Evolutionary conservation across 2,329 filamentous ascomycete genomes (phyloP).

Genomic region (Apiospora phragmitis): DNA sequence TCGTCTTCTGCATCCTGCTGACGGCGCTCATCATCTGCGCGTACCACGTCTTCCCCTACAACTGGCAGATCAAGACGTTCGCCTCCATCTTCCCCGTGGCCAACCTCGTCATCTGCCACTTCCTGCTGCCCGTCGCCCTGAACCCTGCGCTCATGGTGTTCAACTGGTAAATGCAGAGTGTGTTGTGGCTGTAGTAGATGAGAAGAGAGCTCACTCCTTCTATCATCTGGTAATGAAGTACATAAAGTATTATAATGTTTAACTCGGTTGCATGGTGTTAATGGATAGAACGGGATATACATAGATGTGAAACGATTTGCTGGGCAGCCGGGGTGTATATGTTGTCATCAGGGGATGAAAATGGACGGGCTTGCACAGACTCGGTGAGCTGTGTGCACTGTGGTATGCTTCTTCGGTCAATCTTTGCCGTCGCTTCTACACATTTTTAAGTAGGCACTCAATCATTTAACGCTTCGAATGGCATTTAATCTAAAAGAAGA

Average conservation of each 20-base stretch:
- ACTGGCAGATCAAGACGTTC: slow-evolving; percentile 58
- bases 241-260: slow-evolving; percentile 7
- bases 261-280: slow-evolving; percentile 1
- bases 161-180: slow-evolving; percentile 48
- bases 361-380: background rate
- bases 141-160: slow-evolving; percentile 67
- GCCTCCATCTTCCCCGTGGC: slow-evolving; percentile 60
- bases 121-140: slow-evolving; percentile 58
- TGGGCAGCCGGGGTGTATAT: background rate
- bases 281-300: background rate
- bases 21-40: slow-evolving; percentile 31
- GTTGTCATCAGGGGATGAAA: background rate
- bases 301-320: background rate
- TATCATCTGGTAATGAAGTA: slow-evolving; percentile 3
- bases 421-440: background rate
- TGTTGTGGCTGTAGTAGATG: background rate
- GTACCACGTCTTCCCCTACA: slow-evolving; percentile 27
- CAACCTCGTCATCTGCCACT: slow-evolving; percentile 53
- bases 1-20: slow-evolving; percentile 28
- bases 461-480: background rate
- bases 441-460: background rate
- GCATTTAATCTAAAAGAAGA: background rate
- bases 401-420: background rate
- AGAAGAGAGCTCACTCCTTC: background rate
- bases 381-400: background rate